phyloP scores from a whole-genome alignment of 345 rosid species.

The Cardiospermum halicacabum region DNA sequence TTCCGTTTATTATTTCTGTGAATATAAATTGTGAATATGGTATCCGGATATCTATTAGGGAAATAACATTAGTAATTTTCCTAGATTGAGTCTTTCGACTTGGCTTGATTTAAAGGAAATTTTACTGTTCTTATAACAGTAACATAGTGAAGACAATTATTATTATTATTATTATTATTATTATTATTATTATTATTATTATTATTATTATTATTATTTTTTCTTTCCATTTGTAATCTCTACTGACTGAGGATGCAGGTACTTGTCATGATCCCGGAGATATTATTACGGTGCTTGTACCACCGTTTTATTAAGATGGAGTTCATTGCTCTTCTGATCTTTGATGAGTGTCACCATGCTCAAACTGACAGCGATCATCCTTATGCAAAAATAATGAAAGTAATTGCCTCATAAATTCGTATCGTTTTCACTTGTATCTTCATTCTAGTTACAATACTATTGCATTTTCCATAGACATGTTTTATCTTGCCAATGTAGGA shows the following conservation, averaged over 20 bases:
- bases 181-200: too few species aligned
- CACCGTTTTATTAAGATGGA: constrained; percentile 96
- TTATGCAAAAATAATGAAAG: constrained; percentile 91
- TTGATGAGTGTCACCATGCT: constrained; percentile 98
- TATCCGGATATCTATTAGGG: not conserved
- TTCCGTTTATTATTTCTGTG: not conserved
- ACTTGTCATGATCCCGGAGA: constrained; percentile 89
- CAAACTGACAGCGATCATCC: constrained; percentile 80
- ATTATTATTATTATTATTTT: too few species aligned
- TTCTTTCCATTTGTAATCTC: constrained; percentile 14
- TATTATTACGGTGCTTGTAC: constrained; percentile 61
- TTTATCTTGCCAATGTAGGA: constrained; percentile 43
- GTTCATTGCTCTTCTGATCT: constrained; percentile 70
- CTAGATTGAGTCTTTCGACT: constrained; percentile 8
- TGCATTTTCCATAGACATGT: constrained; percentile 12
- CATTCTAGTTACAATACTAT: constrained; percentile 5
- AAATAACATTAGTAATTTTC: not conserved
- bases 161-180: too few species aligned
- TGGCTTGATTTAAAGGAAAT: not conserved
- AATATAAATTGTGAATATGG: not conserved
- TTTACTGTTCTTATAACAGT: constrained; percentile 2
- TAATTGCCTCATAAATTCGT: constrained; percentile 27
- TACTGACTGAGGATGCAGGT: constrained; percentile 44
- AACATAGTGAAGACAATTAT: constrained; percentile 6
- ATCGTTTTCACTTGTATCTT: constrained; percentile 2